Percentiles rank a stretch among this genome's conserved stretches.
phyloP scores from a whole-genome alignment of 805 yeast genomes.

The Myxozyma kluyveri region DNA sequence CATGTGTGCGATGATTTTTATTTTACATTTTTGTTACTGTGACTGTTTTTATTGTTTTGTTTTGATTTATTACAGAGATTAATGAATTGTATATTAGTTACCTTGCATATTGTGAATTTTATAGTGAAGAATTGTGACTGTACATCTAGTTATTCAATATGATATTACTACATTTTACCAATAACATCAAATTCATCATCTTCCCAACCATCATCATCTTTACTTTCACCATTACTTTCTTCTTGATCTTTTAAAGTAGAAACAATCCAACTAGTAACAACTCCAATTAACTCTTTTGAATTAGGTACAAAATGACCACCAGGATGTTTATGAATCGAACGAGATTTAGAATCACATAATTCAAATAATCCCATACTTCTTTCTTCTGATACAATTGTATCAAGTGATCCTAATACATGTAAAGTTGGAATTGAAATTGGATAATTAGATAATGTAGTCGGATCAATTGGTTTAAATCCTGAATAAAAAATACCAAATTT shows the following conservation, averaged over 20 bases:
- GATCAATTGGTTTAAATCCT: constrained; percentile 46
- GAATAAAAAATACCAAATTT: constrained; percentile 76
- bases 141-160: background rate
- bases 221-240: constrained; percentile 7
- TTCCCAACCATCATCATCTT: constrained; percentile 38
- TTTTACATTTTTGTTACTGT: background rate
- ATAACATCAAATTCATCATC: constrained; percentile 38
- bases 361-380: constrained; percentile 62
- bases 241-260: constrained; percentile 7
- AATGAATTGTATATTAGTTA: background rate
- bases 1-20: background rate
- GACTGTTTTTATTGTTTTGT: background rate
- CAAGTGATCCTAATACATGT: constrained; percentile 82
- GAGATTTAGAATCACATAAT: constrained; percentile 45
- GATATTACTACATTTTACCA: constrained; percentile 15
- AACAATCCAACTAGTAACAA: constrained; percentile 37
- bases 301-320: constrained; percentile 98
- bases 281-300: constrained; percentile 53
- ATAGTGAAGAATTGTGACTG: background rate
- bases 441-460: constrained; percentile 33
- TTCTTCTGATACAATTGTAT: constrained; percentile 76
- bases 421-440: constrained; percentile 47
- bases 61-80: background rate
- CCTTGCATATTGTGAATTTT: background rate
- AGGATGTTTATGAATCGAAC: constrained; percentile 69